Evolutionary conservation across 768 basidiomycete species (phyloP), one percentile per base, ranked within the genome.

Genomic region (Trichaptum fuscoviolaceum): DNA sequence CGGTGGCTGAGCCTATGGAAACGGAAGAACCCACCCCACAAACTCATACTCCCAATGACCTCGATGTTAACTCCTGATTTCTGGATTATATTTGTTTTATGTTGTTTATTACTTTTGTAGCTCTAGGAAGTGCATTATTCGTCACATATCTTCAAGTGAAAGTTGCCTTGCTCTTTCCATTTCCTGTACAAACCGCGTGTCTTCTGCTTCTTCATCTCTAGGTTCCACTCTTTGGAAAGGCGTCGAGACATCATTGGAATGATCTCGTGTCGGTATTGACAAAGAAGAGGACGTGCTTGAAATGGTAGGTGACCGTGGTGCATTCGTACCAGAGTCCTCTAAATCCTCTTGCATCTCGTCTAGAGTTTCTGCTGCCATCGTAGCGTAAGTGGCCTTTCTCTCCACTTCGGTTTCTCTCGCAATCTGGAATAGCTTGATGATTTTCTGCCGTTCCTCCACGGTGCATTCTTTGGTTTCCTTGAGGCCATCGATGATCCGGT

Each of bases 401-500:
- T 74, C 72, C n/a, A 72, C 71, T 2, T 75, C 73, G 12, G 70
- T 69, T 26, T 65, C 59, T 57, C 77, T 73, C 27, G 77, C 74
- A 17, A 75, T 73, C n/a, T 77, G 72, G 72, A 83, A 85, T 52
- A 70, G 74, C 63, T 70, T 69, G 34, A 82, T 65, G 15, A 84
- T 76, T 17, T 71, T 71, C 1, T 70, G 67, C 34, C 77, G 70
- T 64, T 83, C 73, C 3, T 71, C 66, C n/a, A 67, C 70, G 1
- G 76, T 76, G 70, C 80, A 78, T n/a, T 65, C 66, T 63, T 71
- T 72, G 7, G 77, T 77, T 0, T 75, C 81, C 65, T 77, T 76
- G 7, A 74, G 61, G 4, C 83, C 83, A 65, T 84, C 79, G 7
- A 73, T 72, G 17, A 81, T 75, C 27, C 81, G 75, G 15, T 77